Evolutionary conservation across 495 filamentous ascomycete species (phyloP).

Genomic region (Staphylotrichum longicolle): DNA sequence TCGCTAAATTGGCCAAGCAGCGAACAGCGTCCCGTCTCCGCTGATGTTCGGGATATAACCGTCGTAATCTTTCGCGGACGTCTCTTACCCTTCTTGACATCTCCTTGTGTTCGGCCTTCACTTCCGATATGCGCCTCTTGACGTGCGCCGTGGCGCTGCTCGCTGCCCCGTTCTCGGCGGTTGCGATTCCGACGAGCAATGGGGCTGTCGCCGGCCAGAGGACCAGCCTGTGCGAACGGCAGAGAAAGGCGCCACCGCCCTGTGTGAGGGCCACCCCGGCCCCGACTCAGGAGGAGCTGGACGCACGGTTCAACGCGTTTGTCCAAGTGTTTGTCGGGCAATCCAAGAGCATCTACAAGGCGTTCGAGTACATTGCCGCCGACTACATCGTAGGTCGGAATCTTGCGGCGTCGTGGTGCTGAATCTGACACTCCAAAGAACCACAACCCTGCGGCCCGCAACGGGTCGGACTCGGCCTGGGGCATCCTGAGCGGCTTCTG

Average conservation of each 20-base stretch:
- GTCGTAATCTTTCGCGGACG: too few species aligned
- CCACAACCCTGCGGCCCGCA: conserved; percentile 39
- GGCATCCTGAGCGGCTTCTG: conserved; percentile 38
- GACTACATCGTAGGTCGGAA: conserved; percentile 37
- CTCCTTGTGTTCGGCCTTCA: too few species aligned
- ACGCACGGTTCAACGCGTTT: conserved; percentile 35
- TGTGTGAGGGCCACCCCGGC: conserved; percentile 22
- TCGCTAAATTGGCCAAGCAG: conserved; percentile 12
- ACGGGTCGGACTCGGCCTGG: conserved; percentile 39
- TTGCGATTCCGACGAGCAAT: conserved; percentile 1
- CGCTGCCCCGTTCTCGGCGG: conserved; percentile 7
- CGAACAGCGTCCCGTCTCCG: background rate
- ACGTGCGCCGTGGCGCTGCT: conserved; percentile 1
- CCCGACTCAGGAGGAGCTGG: conserved; percentile 27
- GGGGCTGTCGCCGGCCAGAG: conserved; percentile 28
- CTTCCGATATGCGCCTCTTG: background rate
- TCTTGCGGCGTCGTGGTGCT: too few species aligned
- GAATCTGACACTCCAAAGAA: conserved; percentile 28
- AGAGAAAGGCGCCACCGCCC: conserved; percentile 8
- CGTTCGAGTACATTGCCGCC: conserved; percentile 38
- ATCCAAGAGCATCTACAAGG: conserved; percentile 38
- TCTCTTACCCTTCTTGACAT: too few species aligned
- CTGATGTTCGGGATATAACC: background rate
- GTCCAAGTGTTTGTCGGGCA: conserved; percentile 36
- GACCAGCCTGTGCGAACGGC: background rate